Conservation (phyloP, 1,284 basidiomycete genomes). For the Butyriboletus appendiculatus region DNA sequence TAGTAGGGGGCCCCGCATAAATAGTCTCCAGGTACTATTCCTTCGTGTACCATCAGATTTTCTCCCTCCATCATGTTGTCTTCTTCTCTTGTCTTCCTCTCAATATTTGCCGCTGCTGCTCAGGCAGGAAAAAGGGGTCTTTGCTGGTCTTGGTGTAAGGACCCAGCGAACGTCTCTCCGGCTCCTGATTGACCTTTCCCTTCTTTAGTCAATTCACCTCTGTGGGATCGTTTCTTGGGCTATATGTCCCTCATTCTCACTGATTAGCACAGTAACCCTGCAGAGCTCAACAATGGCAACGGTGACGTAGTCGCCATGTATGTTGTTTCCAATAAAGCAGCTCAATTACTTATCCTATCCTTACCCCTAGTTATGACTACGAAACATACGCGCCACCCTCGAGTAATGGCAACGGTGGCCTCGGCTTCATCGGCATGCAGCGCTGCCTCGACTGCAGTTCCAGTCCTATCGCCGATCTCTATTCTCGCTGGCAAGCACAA, state of each 20-base stretch:
- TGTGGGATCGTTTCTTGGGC: slow-evolving; percentile 11
- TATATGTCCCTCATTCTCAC: not conserved
- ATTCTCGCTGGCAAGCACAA: slow-evolving; percentile 32
- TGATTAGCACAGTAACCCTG: slow-evolving; percentile 29
- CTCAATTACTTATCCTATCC: not conserved
- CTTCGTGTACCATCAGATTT: not conserved
- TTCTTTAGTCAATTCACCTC: slow-evolving; percentile 19
- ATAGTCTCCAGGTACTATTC: not conserved
- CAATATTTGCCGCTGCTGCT: slow-evolving; percentile 10
- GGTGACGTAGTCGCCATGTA: slow-evolving; percentile 39
- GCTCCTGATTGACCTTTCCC: slow-evolving; percentile 3
- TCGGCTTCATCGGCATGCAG: slow-evolving; percentile 44
- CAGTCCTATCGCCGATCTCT: slow-evolving; percentile 37
- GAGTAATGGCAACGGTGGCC: slow-evolving; percentile 34
- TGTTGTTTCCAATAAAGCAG: not conserved
- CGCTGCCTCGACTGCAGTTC: slow-evolving; percentile 39
- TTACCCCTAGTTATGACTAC: slow-evolving; percentile 36
- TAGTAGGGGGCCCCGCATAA: slow-evolving; percentile 7
- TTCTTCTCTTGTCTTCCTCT: slow-evolving; percentile 11
- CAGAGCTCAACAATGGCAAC: slow-evolving; percentile 27
- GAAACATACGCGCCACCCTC: slow-evolving; percentile 39
- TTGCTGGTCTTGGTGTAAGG: slow-evolving; percentile 28
- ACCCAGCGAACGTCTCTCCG: not conserved
- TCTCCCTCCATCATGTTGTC: slow-evolving; percentile 3
- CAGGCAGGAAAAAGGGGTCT: slow-evolving; percentile 28